phyloP scores from a whole-genome alignment of 495 filamentous ascomycete species.

The Aspergillus olivimuriae region DNA sequence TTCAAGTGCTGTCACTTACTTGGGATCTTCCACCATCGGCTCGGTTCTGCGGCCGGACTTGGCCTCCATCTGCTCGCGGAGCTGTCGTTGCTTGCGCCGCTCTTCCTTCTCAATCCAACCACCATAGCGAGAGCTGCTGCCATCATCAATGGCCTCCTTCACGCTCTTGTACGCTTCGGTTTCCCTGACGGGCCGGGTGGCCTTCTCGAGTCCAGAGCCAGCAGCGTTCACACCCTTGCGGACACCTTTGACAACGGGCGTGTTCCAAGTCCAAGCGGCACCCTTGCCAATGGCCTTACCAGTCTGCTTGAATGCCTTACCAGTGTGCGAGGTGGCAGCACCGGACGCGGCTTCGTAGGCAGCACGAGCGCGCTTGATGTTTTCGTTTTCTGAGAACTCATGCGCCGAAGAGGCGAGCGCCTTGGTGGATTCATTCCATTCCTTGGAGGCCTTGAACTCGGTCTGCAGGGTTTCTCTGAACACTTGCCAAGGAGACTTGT shows the following conservation, averaged over 20 bases:
- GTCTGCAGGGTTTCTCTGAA: conserved; percentile 90
- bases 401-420: conserved; percentile 81
- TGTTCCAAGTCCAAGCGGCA: conserved; percentile 96
- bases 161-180: conserved; percentile 92
- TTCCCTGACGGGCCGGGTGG: conserved; percentile 85
- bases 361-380: conserved; percentile 75
- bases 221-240: conserved; percentile 77
- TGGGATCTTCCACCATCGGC: conserved; percentile 69
- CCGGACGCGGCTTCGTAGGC: conserved; percentile 81
- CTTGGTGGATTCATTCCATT: conserved; percentile 98
- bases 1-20: conserved; percentile 54
- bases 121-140: conserved; percentile 90
- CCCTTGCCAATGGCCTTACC: conserved; percentile 80
- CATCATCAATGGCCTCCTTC: conserved; percentile 94
- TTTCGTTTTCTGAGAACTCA: conserved; percentile 89
- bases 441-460: conserved; percentile 95
- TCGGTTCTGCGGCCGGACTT: conserved; percentile 41
- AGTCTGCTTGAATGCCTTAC: conserved; percentile 72
- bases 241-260: conserved; percentile 85
- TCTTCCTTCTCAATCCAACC: conserved; percentile 97
- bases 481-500: conserved; percentile 97
- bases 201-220: conserved; percentile 82
- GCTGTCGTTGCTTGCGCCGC: conserved; percentile 65
- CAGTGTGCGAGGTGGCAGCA: conserved; percentile 62
- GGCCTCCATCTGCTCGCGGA: conserved; percentile 61